phyloP scores from a whole-genome alignment of 1,139 yeast species.

The Saccharomycopsis crataegensis region DNA sequence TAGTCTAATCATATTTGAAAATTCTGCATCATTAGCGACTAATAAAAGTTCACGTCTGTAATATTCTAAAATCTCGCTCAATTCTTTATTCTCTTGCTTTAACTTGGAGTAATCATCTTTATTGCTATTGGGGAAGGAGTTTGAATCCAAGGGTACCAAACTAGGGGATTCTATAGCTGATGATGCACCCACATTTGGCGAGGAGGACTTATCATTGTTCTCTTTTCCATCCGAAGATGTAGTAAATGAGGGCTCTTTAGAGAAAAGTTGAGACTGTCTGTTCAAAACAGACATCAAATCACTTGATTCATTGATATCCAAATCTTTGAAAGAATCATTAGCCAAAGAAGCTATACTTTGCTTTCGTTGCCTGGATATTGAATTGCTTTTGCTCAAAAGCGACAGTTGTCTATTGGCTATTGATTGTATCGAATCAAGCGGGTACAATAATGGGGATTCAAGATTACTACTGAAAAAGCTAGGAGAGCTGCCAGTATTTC shows the following conservation, averaged over 20 bases:
- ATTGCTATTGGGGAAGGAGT: background rate
- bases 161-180: conserved; percentile 1
- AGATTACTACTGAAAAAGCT: background rate
- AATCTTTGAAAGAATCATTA: conserved; percentile 1
- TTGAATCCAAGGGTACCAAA: conserved; percentile 4
- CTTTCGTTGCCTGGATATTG: conserved; percentile 9
- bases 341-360: conserved; percentile 12
- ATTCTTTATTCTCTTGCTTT: background rate
- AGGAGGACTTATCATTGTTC: background rate
- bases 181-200: background rate
- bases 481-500: background rate
- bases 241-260: background rate
- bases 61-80: conserved; percentile 28
- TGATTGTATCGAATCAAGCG: background rate
- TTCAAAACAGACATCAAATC: conserved; percentile 4
- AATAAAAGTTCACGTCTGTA: conserved; percentile 42
- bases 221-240: background rate
- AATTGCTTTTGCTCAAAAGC: conserved; percentile 1
- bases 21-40: conserved; percentile 42
- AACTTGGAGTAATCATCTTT: background rate
- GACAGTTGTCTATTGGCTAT: background rate
- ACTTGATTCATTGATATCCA: background rate
- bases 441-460: background rate
- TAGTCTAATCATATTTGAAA: conserved; percentile 36
- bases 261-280: conserved; percentile 12